These are phyloP conservation scores for Panicum miliaceum DNA, from an alignment of 176 grass and related monocot genomes.

Conservation along the genomic window DNA sequence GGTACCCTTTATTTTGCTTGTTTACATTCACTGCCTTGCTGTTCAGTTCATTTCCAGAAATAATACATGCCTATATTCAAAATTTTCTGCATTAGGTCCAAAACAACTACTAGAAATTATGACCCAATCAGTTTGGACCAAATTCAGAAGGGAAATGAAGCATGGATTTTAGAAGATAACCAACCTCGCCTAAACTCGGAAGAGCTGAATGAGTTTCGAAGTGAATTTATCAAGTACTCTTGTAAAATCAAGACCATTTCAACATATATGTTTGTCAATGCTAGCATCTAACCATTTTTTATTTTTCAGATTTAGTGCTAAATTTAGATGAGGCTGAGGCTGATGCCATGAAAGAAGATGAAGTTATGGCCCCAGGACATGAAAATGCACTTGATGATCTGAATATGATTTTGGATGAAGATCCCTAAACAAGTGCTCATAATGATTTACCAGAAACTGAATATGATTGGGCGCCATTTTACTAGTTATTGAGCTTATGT, in stretches of 20 bases:
- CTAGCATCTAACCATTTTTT: not conserved
- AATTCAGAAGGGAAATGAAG: constrained; percentile 7
- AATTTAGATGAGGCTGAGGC: not conserved
- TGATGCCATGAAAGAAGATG: not conserved
- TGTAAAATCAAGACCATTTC: not conserved
- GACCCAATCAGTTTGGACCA: constrained; percentile 20
- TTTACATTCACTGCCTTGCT: not conserved
- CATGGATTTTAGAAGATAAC: no score
- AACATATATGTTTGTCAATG: not conserved
- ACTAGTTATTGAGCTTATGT: not conserved
- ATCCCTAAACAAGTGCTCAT: not conserved
- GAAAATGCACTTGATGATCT: not conserved
- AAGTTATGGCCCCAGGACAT: not conserved
- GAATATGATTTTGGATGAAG: not conserved
- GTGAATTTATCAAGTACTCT: no score
- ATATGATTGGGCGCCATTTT: not conserved
- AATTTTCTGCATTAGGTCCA: not conserved
- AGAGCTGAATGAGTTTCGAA: no score
- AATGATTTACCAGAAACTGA: not conserved
- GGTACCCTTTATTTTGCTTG: not conserved
- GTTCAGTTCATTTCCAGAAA: not conserved
- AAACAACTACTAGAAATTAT: constrained; percentile 5
- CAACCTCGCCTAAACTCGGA: no score
- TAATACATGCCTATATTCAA: not conserved
- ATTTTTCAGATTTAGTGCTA: not conserved